Base-by-base conservation (phyloP, 2,329 filamentous ascomycete species). In the Xylariaceae sp. region DNA sequence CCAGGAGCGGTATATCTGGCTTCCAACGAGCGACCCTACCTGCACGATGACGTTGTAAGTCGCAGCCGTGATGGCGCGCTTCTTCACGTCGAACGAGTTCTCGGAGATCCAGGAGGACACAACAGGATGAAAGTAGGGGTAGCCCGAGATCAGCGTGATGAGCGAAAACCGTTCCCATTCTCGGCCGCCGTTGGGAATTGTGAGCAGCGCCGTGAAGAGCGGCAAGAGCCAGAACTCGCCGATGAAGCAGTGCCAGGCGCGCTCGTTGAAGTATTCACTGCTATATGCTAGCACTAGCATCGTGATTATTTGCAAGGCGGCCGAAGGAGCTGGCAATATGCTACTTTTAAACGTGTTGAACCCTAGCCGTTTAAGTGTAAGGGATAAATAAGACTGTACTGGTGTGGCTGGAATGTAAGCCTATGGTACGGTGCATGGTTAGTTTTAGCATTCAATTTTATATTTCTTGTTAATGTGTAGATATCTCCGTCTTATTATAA, bases 331-430 rank as follows among this genome's bases (percentile, higher is more conserved):
- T 2, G 80, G 78, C 6, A 89, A 76, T 27, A 89, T 66, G 63
- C 87, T 89, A 1, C 83, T 78, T 18, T 82, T 71, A 67, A 89
- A 85, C 2, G 81, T 83, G 55, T 76, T 72, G 69, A 86, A 86
- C 2, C 79, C 85, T 0, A 87, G 72, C 1, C 74, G 71, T 39
- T 78, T 77, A 5, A 88, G 74, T 1, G 79, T 82, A 4, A 86
- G 75, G 0, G 85, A 84, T 4, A 88, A 74, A 55, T 87, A 87
- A 13, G 75, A 74, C 1, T 73, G 66, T 0, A 80, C 79, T 0
- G 75, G 74, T 0, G 68, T 67, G 30, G 73, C 73, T 0, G 84
- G 84, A 16, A 84, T 81, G 53, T 81, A 79, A 55, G 79, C 78
- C 0, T 73, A 69, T 27, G 5, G 8, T 8, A 18, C 15, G 6